Conservation (phyloP, 148 eudicot genomes). For the Heliosperma pusillum region DNA sequence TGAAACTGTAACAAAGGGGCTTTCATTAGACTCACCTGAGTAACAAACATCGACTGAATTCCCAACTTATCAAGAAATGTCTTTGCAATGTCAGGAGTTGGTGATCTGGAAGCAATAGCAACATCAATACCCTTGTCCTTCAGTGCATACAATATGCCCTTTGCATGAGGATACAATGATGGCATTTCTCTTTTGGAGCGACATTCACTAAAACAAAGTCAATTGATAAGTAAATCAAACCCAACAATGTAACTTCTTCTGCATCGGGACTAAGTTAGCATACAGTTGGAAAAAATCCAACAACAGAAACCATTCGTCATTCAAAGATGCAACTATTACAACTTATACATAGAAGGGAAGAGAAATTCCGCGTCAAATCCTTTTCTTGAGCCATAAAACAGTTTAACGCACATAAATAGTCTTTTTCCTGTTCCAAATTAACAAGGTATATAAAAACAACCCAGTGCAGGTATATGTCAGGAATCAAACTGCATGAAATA, state of each 20-base stretch:
- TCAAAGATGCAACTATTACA: background rate
- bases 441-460: background rate
- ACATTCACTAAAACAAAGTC: constrained; percentile 59
- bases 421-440: background rate
- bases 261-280: background rate
- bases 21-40: constrained; percentile 54
- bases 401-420: background rate
- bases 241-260: background rate
- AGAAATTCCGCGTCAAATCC: background rate
- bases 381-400: background rate
- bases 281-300: background rate
- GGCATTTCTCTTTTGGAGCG: constrained; percentile 92
- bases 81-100: constrained; percentile 88
- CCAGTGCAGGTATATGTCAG: background rate
- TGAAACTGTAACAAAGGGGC: background rate
- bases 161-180: constrained; percentile 80
- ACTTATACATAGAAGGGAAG: background rate
- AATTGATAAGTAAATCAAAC: constrained; percentile 6
- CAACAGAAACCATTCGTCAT: background rate
- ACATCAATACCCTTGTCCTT: constrained; percentile 80
- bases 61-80: constrained; percentile 79
- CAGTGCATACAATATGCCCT: constrained; percentile 81
- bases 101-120: constrained; percentile 97
- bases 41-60: constrained; percentile 74
- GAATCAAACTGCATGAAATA: background rate